Conservation (phyloP, 192 early-diverging fungal species). For the Coemansia sp. region DNA sequence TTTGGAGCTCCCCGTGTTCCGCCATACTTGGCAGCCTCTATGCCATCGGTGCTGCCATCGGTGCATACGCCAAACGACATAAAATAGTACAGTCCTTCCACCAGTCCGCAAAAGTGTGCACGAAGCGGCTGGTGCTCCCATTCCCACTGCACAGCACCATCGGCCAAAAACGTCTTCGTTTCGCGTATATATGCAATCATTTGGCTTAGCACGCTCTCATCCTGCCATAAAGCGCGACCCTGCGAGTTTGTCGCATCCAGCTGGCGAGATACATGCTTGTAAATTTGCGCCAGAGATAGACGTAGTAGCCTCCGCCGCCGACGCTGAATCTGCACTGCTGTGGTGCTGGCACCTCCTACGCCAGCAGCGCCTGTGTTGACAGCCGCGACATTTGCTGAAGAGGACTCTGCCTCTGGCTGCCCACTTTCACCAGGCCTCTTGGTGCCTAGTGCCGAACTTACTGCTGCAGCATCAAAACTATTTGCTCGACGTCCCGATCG, state of each 20-base stretch:
- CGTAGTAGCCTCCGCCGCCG: slow-evolving; percentile 35
- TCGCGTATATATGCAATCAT: slow-evolving; percentile 77
- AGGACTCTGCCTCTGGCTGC: slow-evolving; percentile 1
- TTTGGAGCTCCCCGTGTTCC: slow-evolving; percentile 5
- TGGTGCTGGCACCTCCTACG: slow-evolving; percentile 22
- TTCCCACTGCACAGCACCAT: slow-evolving; percentile 72
- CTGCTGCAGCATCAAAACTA: slow-evolving; percentile 45
- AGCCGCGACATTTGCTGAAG: slow-evolving; percentile 15
- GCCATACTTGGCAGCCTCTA: neutral
- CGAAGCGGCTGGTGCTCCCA: slow-evolving; percentile 87
- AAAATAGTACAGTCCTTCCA: slow-evolving; percentile 80
- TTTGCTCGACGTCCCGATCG: slow-evolving; percentile 24
- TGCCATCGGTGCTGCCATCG: neutral
- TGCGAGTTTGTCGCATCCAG: slow-evolving; percentile 55
- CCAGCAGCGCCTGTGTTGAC: slow-evolving; percentile 26
- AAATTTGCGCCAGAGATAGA: slow-evolving; percentile 48
- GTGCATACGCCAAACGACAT: slow-evolving; percentile 50
- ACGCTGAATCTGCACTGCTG: slow-evolving; percentile 22
- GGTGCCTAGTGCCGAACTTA: slow-evolving; percentile 3
- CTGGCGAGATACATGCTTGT: slow-evolving; percentile 41
- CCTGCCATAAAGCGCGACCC: slow-evolving; percentile 44
- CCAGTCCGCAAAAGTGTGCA: slow-evolving; percentile 83
- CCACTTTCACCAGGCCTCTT: neutral
- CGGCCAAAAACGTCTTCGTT: slow-evolving; percentile 71
- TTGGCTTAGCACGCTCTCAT: slow-evolving; percentile 59